Evolutionary conservation across 2,329 filamentous ascomycete genomes (phyloP), one percentile per base, ranked within the genome.

Genomic region (Trichoderma sp.): DNA sequence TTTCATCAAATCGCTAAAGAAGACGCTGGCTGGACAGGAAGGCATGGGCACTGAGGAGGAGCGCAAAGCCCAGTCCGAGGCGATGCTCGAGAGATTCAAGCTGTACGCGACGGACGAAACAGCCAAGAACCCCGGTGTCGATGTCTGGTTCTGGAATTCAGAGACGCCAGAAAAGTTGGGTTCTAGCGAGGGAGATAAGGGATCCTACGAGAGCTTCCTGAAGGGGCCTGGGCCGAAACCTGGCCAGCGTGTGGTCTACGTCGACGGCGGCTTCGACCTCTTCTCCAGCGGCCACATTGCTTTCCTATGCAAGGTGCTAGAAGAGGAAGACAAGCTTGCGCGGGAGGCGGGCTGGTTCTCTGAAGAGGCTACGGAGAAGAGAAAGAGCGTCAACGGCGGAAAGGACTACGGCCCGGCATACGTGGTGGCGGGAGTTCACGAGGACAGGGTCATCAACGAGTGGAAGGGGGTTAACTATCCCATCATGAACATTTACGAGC

Each of bases 401-500:
- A 86, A 86, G 59, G 93, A 97, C 81, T 97, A 97, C 78, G 86
- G 88, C 0, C 94, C 94, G 0, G 92, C 91, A 7, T 98, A 93
- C 79, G 88, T 99, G n/a, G 89, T 98, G 57, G 95, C 94, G 3
- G 96, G 96, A 63, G 91, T 99, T 28, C 96, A 99, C 82, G 93
- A 97, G 77, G 96, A 99, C 80, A 90, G 92, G 74, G 94, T 97
- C 73, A 97, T 99, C 81, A 99, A 99, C 82, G 86, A 92, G 77
- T 97, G 94, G 92, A 98, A 98, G 83, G 95, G 96, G 43, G 88
- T 98, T 77, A 99, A 99, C 84, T 99, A 98, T 80, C 96, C 96
- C 30, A 98, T 99, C 83, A 99, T 99, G 96, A 99, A 98, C 84
- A 95, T 97, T 71, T 97, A 95, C 78, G 96, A 99, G 85, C 92